A percentile compares a stretch with the other conserved stretches of the same genome.
These are phyloP conservation scores for Pichia paraexigua DNA, from an alignment of 805 yeast species.

Conservation along the genomic window DNA sequence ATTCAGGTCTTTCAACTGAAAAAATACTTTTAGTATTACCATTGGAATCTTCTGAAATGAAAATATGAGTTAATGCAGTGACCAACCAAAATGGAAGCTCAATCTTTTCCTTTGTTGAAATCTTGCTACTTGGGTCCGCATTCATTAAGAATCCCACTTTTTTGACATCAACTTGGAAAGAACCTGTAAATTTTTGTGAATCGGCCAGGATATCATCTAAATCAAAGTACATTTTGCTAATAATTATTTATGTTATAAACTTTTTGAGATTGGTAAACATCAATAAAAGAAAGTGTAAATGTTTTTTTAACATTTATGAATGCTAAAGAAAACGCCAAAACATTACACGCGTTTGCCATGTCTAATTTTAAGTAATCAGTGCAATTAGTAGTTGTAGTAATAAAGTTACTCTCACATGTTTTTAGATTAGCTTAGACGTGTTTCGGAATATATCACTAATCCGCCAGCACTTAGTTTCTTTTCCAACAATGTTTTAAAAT, in stretches of 20 bases:
- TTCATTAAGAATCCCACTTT: constrained; percentile 86
- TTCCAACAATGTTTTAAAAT: no score
- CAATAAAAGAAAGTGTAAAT: no score
- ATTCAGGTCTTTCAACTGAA: constrained; percentile 65
- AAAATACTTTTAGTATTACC: constrained; percentile 30
- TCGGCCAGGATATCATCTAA: constrained; percentile 70
- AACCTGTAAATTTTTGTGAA: constrained; percentile 30
- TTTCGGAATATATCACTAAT: no score
- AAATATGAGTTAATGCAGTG: constrained; percentile 3
- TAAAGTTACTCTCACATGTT: no score
- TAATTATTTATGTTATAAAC: no score
- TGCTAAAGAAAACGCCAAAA: no score
- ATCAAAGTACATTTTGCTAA: constrained; percentile 46
- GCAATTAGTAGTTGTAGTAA: no score
- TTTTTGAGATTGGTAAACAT: not conserved
- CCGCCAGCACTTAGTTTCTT: no score
- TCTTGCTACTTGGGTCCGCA: constrained; percentile 50
- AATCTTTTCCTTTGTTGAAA: constrained; percentile 51
- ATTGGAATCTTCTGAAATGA: not conserved
- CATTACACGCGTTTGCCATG: not conserved
- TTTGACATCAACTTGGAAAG: constrained; percentile 5
- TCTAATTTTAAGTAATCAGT: no score
- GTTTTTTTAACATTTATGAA: not conserved
- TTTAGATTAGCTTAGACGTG: no score
- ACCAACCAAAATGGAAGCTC: constrained; percentile 91